phyloP scores from a whole-genome alignment of 75 land plant genomes.

The Pinus albicaulis region DNA sequence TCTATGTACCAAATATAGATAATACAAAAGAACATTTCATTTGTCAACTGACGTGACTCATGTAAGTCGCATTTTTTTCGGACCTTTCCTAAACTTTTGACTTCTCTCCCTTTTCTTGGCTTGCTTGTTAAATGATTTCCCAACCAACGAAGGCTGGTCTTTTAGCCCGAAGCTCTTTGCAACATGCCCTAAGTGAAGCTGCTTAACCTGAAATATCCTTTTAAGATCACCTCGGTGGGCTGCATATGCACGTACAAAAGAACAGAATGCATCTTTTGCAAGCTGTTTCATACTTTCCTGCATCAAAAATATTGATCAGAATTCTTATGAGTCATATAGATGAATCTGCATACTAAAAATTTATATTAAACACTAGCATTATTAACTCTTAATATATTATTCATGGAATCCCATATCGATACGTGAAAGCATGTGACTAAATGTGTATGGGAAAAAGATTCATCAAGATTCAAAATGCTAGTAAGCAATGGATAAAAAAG shows the following conservation, averaged over 20 bases:
- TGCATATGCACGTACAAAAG: conserved; percentile 94
- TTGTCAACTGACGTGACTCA: neutral
- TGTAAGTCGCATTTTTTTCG: conserved; percentile 36
- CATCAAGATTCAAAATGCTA: too few relatives aligned
- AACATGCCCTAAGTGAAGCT: conserved; percentile 94
- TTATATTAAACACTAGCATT: too few relatives aligned
- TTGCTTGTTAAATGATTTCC: conserved; percentile 54
- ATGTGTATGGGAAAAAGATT: too few relatives aligned
- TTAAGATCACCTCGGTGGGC: conserved; percentile 91
- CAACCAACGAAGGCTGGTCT: conserved; percentile 80
- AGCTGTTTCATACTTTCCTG: conserved; percentile 60
- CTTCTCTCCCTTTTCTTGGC: conserved; percentile 63
- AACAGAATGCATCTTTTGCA: conserved; percentile 85
- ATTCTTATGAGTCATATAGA: too few relatives aligned
- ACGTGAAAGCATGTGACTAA: too few relatives aligned
- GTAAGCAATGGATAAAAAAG: too few relatives aligned
- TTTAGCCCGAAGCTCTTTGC: conserved; percentile 94
- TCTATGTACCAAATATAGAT: too few relatives aligned
- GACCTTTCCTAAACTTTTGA: conserved; percentile 25
- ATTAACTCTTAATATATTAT: too few relatives aligned
- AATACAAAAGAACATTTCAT: neutral
- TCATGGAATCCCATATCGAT: too few relatives aligned
- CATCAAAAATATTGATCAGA: neutral
- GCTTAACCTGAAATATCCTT: conserved; percentile 81
- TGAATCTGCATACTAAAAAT: too few relatives aligned